These are phyloP conservation scores for Ascoidea tarda DNA, from an alignment of 805 yeast species.

Conservation along the genomic window DNA sequence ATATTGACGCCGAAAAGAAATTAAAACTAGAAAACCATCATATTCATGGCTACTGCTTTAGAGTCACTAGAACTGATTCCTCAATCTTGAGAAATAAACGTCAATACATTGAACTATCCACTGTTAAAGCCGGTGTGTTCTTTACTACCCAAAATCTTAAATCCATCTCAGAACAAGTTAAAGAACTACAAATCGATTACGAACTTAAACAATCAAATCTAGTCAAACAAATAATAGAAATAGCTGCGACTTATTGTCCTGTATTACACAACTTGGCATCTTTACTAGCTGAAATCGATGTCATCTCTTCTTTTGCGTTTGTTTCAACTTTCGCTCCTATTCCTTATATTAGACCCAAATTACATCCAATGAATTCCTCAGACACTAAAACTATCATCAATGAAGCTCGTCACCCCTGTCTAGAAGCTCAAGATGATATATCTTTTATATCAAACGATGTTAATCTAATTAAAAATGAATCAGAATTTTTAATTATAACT, in stretches of 20 bases:
- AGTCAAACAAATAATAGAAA: slow-evolving; percentile 69
- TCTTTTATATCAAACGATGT: slow-evolving; percentile 89
- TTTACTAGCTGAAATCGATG: slow-evolving; percentile 65
- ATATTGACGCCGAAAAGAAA: slow-evolving; percentile 76
- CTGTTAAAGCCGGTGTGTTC: slow-evolving; percentile 90
- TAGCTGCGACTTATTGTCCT: slow-evolving; percentile 70
- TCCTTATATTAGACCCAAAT: slow-evolving; percentile 63
- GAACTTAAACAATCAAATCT: slow-evolving; percentile 62
- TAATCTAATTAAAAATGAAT: slow-evolving; percentile 34
- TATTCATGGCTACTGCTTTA: slow-evolving; percentile 87
- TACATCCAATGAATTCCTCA: slow-evolving; percentile 37
- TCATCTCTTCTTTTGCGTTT: slow-evolving; percentile 74
- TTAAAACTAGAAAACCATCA: slow-evolving; percentile 80
- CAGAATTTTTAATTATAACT: slow-evolving; percentile 74
- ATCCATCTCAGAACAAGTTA: slow-evolving; percentile 43
- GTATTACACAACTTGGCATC: slow-evolving; percentile 57
- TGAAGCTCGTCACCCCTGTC: slow-evolving; percentile 89
- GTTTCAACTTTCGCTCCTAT: slow-evolving; percentile 71
- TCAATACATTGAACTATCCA: slow-evolving; percentile 62
- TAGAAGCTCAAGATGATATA: slow-evolving; percentile 84
- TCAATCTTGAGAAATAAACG: slow-evolving; percentile 50
- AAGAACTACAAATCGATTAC: slow-evolving; percentile 49
- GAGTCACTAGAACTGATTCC: slow-evolving; percentile 86
- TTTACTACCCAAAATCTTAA: slow-evolving; percentile 65
- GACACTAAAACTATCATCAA: slow-evolving; percentile 37